Percentiles rank a stretch among this genome's conserved stretches.
These are phyloP conservation scores for Talaromyces borbonicus DNA, from an alignment of 495 filamentous ascomycete genomes.

Conservation along the genomic window DNA sequence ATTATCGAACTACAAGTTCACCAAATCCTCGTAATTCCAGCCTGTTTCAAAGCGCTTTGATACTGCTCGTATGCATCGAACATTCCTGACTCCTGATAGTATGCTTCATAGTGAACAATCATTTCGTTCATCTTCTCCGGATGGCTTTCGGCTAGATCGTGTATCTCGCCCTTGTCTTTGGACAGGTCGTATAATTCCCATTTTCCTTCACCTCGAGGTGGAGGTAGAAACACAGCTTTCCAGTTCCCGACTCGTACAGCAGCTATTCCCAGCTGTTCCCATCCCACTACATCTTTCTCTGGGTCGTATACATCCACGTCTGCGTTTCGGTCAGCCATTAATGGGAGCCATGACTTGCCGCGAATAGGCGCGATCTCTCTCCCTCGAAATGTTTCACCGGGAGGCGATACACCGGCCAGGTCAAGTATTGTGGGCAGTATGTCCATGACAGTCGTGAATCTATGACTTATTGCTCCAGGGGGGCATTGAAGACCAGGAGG, in stretches of 20 bases:
- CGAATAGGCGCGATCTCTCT: conserved; percentile 50
- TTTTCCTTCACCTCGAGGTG: conserved; percentile 36
- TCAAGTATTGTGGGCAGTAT: conserved; percentile 50
- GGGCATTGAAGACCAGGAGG: background rate
- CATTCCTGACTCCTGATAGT: conserved; percentile 8
- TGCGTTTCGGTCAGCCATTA: background rate
- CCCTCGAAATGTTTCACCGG: conserved; percentile 45
- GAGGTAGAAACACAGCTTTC: conserved; percentile 42
- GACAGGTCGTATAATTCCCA: conserved; percentile 41
- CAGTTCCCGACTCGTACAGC: conserved; percentile 38
- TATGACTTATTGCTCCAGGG: conserved; percentile 41
- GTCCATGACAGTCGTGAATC: conserved; percentile 57
- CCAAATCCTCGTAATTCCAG: background rate
- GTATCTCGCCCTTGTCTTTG: conserved; percentile 42
- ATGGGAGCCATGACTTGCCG: conserved; percentile 24
- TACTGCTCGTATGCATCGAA: conserved; percentile 4
- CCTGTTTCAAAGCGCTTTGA: background rate
- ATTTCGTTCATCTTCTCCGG: conserved; percentile 33
- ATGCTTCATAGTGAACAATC: conserved; percentile 9
- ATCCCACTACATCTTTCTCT: conserved; percentile 37
- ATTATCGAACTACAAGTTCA: background rate
- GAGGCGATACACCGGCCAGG: conserved; percentile 45
- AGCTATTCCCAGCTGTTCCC: conserved; percentile 37
- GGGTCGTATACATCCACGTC: conserved; percentile 23
- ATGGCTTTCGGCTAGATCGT: conserved; percentile 47